phyloP scores from a whole-genome alignment of 345 rosid genomes.

The Boechera stricta region DNA sequence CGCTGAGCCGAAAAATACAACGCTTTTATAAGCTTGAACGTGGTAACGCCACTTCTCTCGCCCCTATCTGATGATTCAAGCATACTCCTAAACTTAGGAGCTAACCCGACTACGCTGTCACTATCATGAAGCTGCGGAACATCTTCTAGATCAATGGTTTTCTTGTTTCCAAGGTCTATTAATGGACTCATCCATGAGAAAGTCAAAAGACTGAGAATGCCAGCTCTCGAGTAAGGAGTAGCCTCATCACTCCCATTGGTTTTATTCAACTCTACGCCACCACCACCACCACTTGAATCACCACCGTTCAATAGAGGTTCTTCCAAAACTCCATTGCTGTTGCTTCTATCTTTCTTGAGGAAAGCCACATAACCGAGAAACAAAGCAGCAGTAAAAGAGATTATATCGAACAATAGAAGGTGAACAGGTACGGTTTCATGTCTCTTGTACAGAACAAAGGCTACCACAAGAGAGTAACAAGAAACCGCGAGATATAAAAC shows the following conservation, averaged over 20 bases:
- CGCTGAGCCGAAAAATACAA: conserved; percentile 53
- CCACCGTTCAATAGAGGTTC: conserved; percentile 56
- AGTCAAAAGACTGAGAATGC: conserved; percentile 53
- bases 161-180: conserved; percentile 62
- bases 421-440: conserved; percentile 42
- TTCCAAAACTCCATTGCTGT: conserved; percentile 44
- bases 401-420: conserved; percentile 49
- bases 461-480: conserved; percentile 65
- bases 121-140: conserved; percentile 63
- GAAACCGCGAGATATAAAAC: conserved; percentile 61
- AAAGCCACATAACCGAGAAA: conserved; percentile 59
- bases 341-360: conserved; percentile 44
- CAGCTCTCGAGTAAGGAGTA: conserved; percentile 57
- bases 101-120: conserved; percentile 56
- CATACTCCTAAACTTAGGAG: conserved; percentile 49
- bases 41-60: conserved; percentile 47
- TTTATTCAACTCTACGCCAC: conserved; percentile 37
- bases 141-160: conserved; percentile 64
- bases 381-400: conserved; percentile 50
- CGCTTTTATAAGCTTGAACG: conserved; percentile 58
- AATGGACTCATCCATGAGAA: conserved; percentile 74
- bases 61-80: conserved; percentile 49
- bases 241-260: conserved; percentile 47
- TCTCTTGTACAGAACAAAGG: conserved; percentile 50
- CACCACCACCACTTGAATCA: conserved; percentile 27